Base-by-base conservation (phyloP, 2,329 filamentous ascomycete genomes). In the Alternaria hordeiaustralica region DNA sequence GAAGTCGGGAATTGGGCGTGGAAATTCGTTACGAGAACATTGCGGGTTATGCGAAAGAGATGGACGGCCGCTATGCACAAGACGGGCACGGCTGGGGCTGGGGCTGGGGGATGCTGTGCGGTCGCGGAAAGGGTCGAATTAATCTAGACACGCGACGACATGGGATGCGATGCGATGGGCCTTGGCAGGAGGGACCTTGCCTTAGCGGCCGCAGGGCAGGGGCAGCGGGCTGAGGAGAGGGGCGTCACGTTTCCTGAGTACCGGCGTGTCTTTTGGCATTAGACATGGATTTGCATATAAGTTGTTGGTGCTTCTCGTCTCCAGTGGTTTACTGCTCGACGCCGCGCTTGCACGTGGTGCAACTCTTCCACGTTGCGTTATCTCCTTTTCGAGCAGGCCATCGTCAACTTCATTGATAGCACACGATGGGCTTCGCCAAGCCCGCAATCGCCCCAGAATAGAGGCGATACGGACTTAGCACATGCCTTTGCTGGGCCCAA, bases 121-220 rank as follows among this genome's bases (percentile, higher is more conserved):
- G 51, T 59, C 44, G 56, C 60, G 50, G 66, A 64, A 67, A 64
- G 55, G 63, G 63, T 63, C 58, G 56, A 60, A 66, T 59, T 55
- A 46, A 60, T 15, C 61, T 54, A 50, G 55, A 58, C 59, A 64
- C 67, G 65, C 65, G 65, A 66, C 57, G 65, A 56, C 60, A 66
- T 57, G 60, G 60, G 36, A 60, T 63, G 61, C 51, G 57, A 63
- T 62, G 58, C 65, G 46, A 64, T 64, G 21, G 61, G 63, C 30
- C 65, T 66, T 68, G 63, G 67, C 67, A 55, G 51, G 49, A 62
- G 58, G 58, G 55, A 62, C 62, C 65, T 69, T 67, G 67, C 65
- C 47, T 64, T 64, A 64, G 64, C 53, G 64, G 56, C 50, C 54
- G 55, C 33, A 49, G 50, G 36, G 41, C 45, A 57, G 23, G 36